Conservation (phyloP, 2,329 filamentous ascomycete species). For the Plectosphaerella plurivora region DNA sequence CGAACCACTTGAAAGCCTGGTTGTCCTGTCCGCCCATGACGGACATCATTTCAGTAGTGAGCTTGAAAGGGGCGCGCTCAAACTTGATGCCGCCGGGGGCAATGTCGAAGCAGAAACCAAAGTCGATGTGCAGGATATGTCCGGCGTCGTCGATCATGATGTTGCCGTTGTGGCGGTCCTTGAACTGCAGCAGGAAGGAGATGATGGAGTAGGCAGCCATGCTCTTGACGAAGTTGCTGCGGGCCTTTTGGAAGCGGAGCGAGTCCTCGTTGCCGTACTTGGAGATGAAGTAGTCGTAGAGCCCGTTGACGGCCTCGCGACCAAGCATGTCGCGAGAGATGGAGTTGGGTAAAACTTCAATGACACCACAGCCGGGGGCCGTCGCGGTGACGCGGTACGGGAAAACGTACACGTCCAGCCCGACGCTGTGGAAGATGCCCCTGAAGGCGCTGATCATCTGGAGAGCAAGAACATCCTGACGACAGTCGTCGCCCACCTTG, state of each 20-base stretch:
- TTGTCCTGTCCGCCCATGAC: conserved; percentile 92
- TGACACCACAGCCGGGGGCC: conserved; percentile 93
- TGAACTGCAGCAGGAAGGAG: conserved; percentile 95
- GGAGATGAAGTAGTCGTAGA: conserved; percentile 97
- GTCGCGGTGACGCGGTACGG: conserved; percentile 97
- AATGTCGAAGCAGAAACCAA: conserved; percentile 99
- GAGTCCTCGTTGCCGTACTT: conserved; percentile 98
- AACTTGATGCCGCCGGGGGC: conserved; percentile 96
- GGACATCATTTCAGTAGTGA: conserved; percentile 96
- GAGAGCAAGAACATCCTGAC: conserved; percentile 91
- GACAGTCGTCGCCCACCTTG: conserved; percentile 98
- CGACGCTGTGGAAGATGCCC: conserved; percentile 92
- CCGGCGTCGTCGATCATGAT: conserved; percentile 99
- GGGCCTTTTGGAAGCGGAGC: conserved; percentile 88
- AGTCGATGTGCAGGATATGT: conserved; percentile 97
- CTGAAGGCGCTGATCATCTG: conserved; percentile 98
- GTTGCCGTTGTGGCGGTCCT: conserved; percentile 98
- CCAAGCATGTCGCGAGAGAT: conserved; percentile 99
- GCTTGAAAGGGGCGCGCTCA: conserved; percentile 96
- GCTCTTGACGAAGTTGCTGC: conserved; percentile 96
- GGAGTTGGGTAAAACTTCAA: conserved; percentile 95
- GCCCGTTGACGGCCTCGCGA: conserved; percentile 92
- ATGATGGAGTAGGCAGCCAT: conserved; percentile 99
- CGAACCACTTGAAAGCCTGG: conserved; percentile 91
- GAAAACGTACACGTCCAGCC: conserved; percentile 93